Conservation (phyloP, 257 asterid species). For the Perilla frutescens region DNA sequence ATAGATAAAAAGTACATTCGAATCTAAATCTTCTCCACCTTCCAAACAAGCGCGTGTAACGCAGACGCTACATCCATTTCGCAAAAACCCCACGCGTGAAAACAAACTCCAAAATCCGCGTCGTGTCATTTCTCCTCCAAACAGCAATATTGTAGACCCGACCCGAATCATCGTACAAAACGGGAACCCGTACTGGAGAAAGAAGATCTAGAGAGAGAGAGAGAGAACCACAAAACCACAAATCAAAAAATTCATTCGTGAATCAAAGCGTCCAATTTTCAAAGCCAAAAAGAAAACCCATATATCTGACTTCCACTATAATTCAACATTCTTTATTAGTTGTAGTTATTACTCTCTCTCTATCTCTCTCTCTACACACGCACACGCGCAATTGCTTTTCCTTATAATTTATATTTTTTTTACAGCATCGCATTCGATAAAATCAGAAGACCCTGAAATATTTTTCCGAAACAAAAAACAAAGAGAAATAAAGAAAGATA, state of each 20-base stretch:
- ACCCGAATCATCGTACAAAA: constrained; percentile 38
- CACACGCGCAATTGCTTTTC: constrained; percentile 16
- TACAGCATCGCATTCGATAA: constrained; percentile 51
- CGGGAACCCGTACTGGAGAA: constrained; percentile 28
- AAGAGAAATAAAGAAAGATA: constrained; percentile 40
- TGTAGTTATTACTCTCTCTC: constrained; percentile 28
- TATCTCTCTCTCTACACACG: neutral
- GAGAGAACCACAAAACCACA: constrained; percentile 39
- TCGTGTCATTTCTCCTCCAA: neutral
- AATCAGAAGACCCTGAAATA: constrained; percentile 31
- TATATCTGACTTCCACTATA: constrained; percentile 39
- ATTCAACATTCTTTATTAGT: constrained; percentile 41
- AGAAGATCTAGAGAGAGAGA: constrained; percentile 37
- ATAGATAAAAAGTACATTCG: constrained; percentile 30
- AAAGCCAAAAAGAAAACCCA: constrained; percentile 40
- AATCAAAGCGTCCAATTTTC: constrained; percentile 56
- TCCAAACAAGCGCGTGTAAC: constrained; percentile 18
- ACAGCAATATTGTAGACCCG: constrained; percentile 34
- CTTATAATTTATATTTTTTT: constrained; percentile 32
- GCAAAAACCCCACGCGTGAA: constrained; percentile 12
- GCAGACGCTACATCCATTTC: neutral
- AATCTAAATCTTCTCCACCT: neutral
- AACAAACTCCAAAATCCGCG: constrained; percentile 16
- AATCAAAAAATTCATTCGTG: constrained; percentile 47
- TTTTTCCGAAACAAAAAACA: constrained; percentile 37